A percentile compares a stretch with the other conserved stretches of the same genome.
These are phyloP conservation scores for Fusarium poae DNA, from an alignment of 2,329 filamentous ascomycete genomes.

Conservation along the genomic window DNA sequence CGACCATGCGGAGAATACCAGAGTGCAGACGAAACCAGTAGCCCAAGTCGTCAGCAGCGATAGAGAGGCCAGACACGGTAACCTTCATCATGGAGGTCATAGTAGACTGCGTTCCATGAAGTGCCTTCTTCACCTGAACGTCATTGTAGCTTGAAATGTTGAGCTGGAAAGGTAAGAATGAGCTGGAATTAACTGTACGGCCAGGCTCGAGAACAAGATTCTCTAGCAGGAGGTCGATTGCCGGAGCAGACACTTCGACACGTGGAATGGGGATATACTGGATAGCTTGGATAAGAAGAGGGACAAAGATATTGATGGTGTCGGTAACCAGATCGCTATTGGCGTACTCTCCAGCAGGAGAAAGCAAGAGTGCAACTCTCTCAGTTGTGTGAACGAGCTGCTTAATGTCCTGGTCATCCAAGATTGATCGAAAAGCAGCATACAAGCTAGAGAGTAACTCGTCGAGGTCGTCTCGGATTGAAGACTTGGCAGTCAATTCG, in stretches of 20 bases:
- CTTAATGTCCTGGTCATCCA: conserved; percentile 78
- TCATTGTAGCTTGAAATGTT: conserved; percentile 88
- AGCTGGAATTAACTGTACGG: conserved; percentile 83
- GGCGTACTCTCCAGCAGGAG: conserved; percentile 71
- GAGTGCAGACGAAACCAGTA: conserved; percentile 89
- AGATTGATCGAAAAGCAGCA: conserved; percentile 74
- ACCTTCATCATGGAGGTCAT: conserved; percentile 80
- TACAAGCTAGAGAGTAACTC: conserved; percentile 77
- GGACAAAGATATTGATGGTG: conserved; percentile 82
- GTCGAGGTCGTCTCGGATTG: conserved; percentile 79
- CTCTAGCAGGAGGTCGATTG: conserved; percentile 87
- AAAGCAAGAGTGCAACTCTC: conserved; percentile 78
- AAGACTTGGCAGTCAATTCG: conserved; percentile 75
- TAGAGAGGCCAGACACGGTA: conserved; percentile 84
- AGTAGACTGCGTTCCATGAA: conserved; percentile 69
- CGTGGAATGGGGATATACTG: conserved; percentile 92
- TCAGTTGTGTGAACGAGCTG: conserved; percentile 75
- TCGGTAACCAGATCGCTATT: conserved; percentile 82
- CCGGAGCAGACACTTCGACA: conserved; percentile 86
- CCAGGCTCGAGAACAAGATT: conserved; percentile 93
- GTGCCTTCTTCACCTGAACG: conserved; percentile 84
- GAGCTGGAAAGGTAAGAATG: conserved; percentile 88
- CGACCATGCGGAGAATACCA: conserved; percentile 78
- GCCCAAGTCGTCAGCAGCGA: conserved; percentile 87
- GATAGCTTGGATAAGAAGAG: conserved; percentile 79